Evolutionary conservation across 2,329 filamentous ascomycete genomes (phyloP), one percentile per base, ranked within the genome.

Genomic region (Zymoseptoria brevis): DNA sequence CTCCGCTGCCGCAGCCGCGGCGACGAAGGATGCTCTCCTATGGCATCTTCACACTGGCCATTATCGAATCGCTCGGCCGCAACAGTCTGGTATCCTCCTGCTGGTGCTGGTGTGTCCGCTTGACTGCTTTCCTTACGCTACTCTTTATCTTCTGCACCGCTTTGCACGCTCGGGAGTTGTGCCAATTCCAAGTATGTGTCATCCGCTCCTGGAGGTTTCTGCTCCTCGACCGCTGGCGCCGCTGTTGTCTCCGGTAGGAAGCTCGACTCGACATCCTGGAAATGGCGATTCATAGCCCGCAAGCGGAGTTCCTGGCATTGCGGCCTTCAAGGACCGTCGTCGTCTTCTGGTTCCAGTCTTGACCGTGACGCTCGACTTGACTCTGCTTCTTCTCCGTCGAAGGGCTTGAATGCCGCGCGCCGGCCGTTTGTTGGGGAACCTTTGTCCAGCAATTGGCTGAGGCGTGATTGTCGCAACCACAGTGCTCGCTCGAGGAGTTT

Each of bases 251-350:
- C 82, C 0, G 83, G 83, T 51, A 85, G 62, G 65, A 86, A 86
- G 67, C 83, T 86, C 3, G 83, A 86, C 68, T 86, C 83, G 57
- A 85, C 77, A 64, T 86, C 83, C 76, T 83, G 79, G 62, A 86
- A 70, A 63, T 81, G 81, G 59, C 79, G 76, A 64, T 79, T 79
- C 80, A 86, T 84, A 66, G 84, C 82, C 56, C 75, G 75, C 69
- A 24, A 24, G 22, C 22, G 22, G 22, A 24, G 22, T 24, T 4
- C 22, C 4, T 24, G 22, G 22, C 22, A 24, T 24, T 4, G 22
- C 22, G 22, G 22, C 22, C 22, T 24, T 24, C 4, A 24, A 24
- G 22, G 22, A 24, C 5, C 22, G 22, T 24, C 22, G 4, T 24
- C 22, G 22, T 24, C 22, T 24, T 24, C 22, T 24, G 22, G 22